These are phyloP conservation scores for Stemphylium vesicarium DNA, from an alignment of 2,329 filamentous ascomycete species.

Conservation along the genomic window DNA sequence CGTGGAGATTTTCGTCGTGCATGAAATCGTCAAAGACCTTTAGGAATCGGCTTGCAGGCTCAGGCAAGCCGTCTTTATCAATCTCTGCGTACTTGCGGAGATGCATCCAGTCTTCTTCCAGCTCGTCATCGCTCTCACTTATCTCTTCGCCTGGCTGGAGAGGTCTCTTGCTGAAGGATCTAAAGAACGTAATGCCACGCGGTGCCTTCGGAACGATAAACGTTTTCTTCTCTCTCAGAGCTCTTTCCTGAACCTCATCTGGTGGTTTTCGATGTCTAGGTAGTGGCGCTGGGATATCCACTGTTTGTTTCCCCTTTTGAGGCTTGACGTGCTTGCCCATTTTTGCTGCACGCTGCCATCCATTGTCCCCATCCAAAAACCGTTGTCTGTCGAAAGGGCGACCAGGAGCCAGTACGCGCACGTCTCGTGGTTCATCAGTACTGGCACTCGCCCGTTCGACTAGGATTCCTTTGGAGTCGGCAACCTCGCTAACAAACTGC, in stretches of 20 bases:
- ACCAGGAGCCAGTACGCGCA: slow-evolving; percentile 42
- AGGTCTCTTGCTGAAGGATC: slow-evolving; percentile 48
- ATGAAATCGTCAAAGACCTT: slow-evolving; percentile 48
- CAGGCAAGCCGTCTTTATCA: slow-evolving; percentile 13
- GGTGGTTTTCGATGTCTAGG: slow-evolving; percentile 20
- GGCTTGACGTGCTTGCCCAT: slow-evolving; percentile 12
- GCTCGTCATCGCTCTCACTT: slow-evolving; percentile 54
- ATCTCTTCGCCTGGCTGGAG: slow-evolving; percentile 48
- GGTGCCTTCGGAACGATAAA: slow-evolving; percentile 47
- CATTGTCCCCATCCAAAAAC: slow-evolving; percentile 45
- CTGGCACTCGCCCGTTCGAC: slow-evolving; percentile 31
- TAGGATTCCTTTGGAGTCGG: slow-evolving; percentile 24
- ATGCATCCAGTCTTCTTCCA: slow-evolving; percentile 48
- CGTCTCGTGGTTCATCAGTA: slow-evolving; percentile 34
- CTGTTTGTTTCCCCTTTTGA: neutral
- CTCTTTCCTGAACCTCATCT: slow-evolving; percentile 23
- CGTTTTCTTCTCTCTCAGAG: slow-evolving; percentile 24
- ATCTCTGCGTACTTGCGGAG: slow-evolving; percentile 37
- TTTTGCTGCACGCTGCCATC: slow-evolving; percentile 23
- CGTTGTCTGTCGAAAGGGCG: slow-evolving; percentile 44
- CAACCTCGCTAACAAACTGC: slow-evolving; percentile 26
- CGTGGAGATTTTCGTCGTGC: slow-evolving; percentile 44
- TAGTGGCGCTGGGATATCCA: neutral
- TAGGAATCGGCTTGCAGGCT: slow-evolving; percentile 43
- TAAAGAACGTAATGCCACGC: slow-evolving; percentile 46